phyloP scores from a whole-genome alignment of 1,139 yeast species.

The Lodderomyces elongisporus region DNA sequence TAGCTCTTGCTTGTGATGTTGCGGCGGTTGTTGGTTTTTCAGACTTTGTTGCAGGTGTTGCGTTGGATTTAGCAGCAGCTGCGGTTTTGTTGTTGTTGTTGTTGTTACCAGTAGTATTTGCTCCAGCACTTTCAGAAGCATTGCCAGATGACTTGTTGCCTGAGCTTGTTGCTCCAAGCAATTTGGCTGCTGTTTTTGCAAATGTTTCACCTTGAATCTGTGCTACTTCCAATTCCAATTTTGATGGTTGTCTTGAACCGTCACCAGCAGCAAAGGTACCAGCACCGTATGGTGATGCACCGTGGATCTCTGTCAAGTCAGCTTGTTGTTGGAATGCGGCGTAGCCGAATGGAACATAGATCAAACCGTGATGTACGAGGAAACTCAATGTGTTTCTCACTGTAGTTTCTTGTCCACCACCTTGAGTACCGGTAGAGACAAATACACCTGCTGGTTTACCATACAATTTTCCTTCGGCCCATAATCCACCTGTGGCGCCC shows the following conservation, averaged over 20 bases:
- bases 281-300: conserved; percentile 89
- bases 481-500: conserved; percentile 77
- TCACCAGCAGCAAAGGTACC: conserved; percentile 76
- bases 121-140: conserved; percentile 16
- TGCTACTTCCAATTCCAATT: conserved; percentile 62
- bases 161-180: conserved; percentile 1
- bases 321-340: conserved; percentile 56
- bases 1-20: conserved; percentile 13
- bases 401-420: conserved; percentile 82
- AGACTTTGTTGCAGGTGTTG: conserved; percentile 12
- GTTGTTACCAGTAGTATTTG: conserved; percentile 7
- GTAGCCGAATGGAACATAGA: conserved; percentile 78
- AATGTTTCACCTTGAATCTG: conserved; percentile 54
- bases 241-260: conserved; percentile 71
- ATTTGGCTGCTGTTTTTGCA: conserved; percentile 2
- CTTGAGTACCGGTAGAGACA: conserved; percentile 75
- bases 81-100: conserved; percentile 5
- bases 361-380: conserved; percentile 74
- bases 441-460: conserved; percentile 78
- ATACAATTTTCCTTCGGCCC: conserved; percentile 71
- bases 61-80: conserved; percentile 7
- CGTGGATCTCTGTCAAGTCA: conserved; percentile 66
- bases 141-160: neutral
- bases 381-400: conserved; percentile 60
- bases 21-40: conserved; percentile 9